These are phyloP conservation scores for Periconia digitata DNA, from an alignment of 2,329 filamentous ascomycete genomes.

Conservation along the genomic window DNA sequence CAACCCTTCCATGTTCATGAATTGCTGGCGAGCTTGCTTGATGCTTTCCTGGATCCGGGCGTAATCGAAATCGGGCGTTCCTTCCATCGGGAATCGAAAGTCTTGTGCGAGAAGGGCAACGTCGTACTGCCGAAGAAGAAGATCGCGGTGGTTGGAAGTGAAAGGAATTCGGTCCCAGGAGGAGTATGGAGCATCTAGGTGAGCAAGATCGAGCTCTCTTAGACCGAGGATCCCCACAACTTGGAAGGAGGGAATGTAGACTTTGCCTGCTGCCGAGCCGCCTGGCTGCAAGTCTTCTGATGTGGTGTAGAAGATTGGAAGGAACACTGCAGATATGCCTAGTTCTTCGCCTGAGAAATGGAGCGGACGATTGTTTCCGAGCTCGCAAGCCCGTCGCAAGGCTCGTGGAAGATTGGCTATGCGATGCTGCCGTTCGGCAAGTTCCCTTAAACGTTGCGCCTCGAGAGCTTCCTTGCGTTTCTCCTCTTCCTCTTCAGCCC, in stretches of 20 bases:
- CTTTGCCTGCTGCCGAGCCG: conserved; percentile 19
- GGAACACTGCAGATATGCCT: conserved; percentile 41
- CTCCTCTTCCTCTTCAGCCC: conserved; percentile 34
- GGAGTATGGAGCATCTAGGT: conserved; percentile 33
- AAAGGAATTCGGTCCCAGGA: conserved; percentile 42
- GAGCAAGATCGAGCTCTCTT: conserved; percentile 41
- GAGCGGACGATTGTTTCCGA: conserved; percentile 40
- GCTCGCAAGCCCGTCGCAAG: conserved; percentile 39
- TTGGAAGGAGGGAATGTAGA: conserved; percentile 44
- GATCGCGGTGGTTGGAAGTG: conserved; percentile 35
- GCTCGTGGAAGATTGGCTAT: conserved; percentile 40
- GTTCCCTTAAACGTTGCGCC: conserved; percentile 28
- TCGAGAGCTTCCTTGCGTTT: conserved; percentile 33
- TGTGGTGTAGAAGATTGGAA: conserved; percentile 41
- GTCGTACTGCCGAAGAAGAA: conserved; percentile 41
- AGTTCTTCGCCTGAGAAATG: conserved; percentile 43
- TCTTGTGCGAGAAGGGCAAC: conserved; percentile 43
- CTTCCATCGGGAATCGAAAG: conserved; percentile 41
- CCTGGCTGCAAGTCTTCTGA: conserved; percentile 29
- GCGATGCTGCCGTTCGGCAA: conserved; percentile 35
- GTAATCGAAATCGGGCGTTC: conserved; percentile 41
- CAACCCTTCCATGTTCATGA: conserved; percentile 40
- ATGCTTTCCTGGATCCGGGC: conserved; percentile 38
- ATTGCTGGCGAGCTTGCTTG: conserved; percentile 39
- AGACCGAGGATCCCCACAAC: conserved; percentile 44